phyloP scores from a whole-genome alignment of 2,329 filamentous ascomycete genomes.

The Rutstroemia sp. region DNA sequence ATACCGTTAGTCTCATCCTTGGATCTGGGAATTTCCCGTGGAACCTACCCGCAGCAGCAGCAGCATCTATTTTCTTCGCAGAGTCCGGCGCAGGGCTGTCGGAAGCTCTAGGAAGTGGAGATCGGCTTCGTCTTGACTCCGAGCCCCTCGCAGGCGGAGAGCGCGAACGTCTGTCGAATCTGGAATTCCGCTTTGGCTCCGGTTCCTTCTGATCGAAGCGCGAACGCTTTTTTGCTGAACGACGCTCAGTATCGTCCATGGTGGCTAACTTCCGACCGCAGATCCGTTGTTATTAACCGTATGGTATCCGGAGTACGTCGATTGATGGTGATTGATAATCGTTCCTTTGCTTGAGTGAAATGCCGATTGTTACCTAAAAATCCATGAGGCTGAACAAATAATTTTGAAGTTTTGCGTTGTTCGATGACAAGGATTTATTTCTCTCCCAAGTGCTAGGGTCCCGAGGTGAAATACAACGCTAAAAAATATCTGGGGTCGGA shows the following conservation, averaged over 20 bases:
- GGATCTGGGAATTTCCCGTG: not conserved
- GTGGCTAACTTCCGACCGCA: too few species aligned
- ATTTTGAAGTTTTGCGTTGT: slow-evolving; percentile 6
- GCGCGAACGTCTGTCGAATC: slow-evolving; percentile 88
- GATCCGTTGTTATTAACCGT: too few species aligned
- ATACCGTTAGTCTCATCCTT: not conserved
- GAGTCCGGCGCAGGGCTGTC: slow-evolving; percentile 26
- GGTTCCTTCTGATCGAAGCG: slow-evolving; percentile 91
- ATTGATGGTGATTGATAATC: not conserved
- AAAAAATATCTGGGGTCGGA: slow-evolving; percentile 6
- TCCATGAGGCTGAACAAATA: slow-evolving; percentile 11
- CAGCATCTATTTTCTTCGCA: slow-evolving; percentile 54
- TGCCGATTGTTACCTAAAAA: not conserved
- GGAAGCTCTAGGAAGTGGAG: slow-evolving; percentile 50
- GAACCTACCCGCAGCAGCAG: slow-evolving; percentile 66
- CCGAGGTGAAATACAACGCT: not conserved
- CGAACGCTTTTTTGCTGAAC: slow-evolving; percentile 64
- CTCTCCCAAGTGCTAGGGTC: not conserved
- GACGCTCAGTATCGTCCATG: slow-evolving; percentile 75
- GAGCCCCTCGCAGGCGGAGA: slow-evolving; percentile 62
- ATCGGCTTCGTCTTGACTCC: slow-evolving; percentile 71
- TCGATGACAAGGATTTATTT: slow-evolving; percentile 5
- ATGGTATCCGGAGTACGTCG: too few species aligned
- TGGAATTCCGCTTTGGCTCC: slow-evolving; percentile 66
- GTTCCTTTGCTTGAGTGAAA: not conserved